A percentile compares a stretch with the other conserved stretches of the same genome.
Evolutionary conservation across 371 early-diverging fungal species (phyloP).

Genomic region (Mortierella sp.): DNA sequence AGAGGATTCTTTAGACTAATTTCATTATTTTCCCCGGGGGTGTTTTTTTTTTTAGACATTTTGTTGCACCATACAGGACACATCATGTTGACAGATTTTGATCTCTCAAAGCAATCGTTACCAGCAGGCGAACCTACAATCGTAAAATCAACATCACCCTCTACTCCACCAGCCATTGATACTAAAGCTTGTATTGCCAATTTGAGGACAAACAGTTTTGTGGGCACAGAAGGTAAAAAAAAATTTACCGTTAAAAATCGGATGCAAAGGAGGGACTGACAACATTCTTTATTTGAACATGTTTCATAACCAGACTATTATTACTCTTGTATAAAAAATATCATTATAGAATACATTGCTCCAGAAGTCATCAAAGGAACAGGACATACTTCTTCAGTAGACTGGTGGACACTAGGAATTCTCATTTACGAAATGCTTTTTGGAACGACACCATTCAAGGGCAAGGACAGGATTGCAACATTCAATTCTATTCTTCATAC

Average conservation of each 20-base stretch:
- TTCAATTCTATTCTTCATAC: constrained; percentile 86
- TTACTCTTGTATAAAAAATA: not conserved
- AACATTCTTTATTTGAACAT: too few species aligned
- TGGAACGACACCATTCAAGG: constrained; percentile 96
- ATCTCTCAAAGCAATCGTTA: constrained; percentile 90
- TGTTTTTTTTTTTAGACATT: constrained; percentile 71
- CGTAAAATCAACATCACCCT: constrained; percentile 71
- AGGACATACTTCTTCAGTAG: constrained; percentile 94
- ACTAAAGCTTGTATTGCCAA: constrained; percentile 89
- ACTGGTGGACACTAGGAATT: constrained; percentile 99
- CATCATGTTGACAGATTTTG: constrained; percentile 98
- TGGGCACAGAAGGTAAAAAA: constrained; percentile 91
- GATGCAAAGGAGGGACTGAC: not conserved
- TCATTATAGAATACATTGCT: constrained; percentile 88
- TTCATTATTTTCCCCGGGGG: not conserved
- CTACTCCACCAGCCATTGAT: constrained; percentile 76
- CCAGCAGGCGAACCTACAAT: constrained; percentile 83
- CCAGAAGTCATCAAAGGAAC: constrained; percentile 95
- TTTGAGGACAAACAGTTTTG: constrained; percentile 95
- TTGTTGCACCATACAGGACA: constrained; percentile 94
- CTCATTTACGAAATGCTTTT: constrained; percentile 97
- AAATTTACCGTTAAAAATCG: too few species aligned
- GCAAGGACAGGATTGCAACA: constrained; percentile 84
- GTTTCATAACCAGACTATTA: not conserved
- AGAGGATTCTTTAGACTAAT: not conserved